phyloP scores from a whole-genome alignment of 108 stramenopile genomes.

The Mayamaea pseudoterrestris region DNA sequence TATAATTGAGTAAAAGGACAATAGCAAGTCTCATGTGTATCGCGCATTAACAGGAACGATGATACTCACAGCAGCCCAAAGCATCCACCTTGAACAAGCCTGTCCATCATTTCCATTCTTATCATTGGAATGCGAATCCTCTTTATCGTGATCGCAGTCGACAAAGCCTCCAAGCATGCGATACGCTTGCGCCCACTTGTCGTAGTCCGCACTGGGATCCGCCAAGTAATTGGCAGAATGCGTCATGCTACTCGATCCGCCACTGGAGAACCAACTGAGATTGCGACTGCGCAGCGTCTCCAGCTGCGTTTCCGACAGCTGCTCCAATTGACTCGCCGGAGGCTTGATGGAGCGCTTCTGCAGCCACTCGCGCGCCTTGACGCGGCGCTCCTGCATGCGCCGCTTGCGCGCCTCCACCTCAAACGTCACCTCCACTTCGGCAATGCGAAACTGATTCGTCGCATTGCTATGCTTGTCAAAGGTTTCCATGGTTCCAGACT shows the following conservation, averaged over 20 bases:
- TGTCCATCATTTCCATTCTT: constrained; percentile 10
- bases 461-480: too few species aligned
- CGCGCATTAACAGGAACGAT: neutral
- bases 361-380: neutral
- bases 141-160: constrained; percentile 51
- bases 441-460: too few species aligned
- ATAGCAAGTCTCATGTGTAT: neutral
- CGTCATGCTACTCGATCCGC: neutral
- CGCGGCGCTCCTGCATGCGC: neutral
- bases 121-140: constrained; percentile 25
- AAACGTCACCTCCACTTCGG: too few species aligned
- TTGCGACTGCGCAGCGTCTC: neutral
- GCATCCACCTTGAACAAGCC: constrained; percentile 69
- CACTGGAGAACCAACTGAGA: neutral
- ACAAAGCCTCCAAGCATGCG: constrained; percentile 73
- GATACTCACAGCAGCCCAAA: constrained; percentile 73
- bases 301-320: neutral
- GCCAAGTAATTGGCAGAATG: constrained; percentile 6
- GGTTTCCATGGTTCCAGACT: too few species aligned
- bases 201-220: constrained; percentile 46
- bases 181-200: constrained; percentile 78
- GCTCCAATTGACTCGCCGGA: neutral
- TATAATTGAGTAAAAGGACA: constrained; percentile 1
- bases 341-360: neutral
- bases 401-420: too few species aligned